These are phyloP conservation scores for Thermomyces lanuginosus DNA, from an alignment of 2,329 filamentous ascomycete genomes.

Conservation along the genomic window DNA sequence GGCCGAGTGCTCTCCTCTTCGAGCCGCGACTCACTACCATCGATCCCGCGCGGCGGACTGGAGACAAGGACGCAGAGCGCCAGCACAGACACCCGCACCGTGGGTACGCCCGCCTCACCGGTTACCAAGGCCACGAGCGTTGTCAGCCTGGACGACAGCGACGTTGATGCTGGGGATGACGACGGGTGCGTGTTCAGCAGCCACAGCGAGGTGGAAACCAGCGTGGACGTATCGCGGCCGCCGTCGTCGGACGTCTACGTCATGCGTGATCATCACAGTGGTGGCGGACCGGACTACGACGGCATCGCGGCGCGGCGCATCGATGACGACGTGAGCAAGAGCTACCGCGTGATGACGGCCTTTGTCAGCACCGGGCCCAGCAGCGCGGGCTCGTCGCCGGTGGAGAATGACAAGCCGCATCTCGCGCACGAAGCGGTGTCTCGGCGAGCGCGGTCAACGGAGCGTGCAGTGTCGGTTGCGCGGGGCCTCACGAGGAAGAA, in stretches of 20 bases:
- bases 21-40: conserved; percentile 17
- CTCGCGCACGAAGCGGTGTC: not conserved
- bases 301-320: no score
- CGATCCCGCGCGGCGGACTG: conserved; percentile 21
- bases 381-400: conserved; percentile 16
- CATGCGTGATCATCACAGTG: conserved; percentile 9
- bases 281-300: no score
- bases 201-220: conserved; percentile 13
- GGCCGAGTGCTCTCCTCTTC: conserved; percentile 12
- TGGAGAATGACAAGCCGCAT: conserved; percentile 11
- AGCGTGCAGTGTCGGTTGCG: conserved; percentile 1
- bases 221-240: conserved; percentile 11
- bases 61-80: conserved; percentile 24
- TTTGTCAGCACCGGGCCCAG: conserved; percentile 11
- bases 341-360: conserved; percentile 9
- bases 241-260: conserved; percentile 16
- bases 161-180: conserved; percentile 24
- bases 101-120: conserved; percentile 25
- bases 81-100: conserved; percentile 27
- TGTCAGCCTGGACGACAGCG: conserved; percentile 25
- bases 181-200: conserved; percentile 15
- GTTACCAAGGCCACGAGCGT: conserved; percentile 31
- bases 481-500: conserved; percentile 16
- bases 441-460: no score
- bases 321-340: conserved; percentile 11